Conservation (phyloP, 73 alveolate species). For the Tetrahymena elliotti region DNA sequence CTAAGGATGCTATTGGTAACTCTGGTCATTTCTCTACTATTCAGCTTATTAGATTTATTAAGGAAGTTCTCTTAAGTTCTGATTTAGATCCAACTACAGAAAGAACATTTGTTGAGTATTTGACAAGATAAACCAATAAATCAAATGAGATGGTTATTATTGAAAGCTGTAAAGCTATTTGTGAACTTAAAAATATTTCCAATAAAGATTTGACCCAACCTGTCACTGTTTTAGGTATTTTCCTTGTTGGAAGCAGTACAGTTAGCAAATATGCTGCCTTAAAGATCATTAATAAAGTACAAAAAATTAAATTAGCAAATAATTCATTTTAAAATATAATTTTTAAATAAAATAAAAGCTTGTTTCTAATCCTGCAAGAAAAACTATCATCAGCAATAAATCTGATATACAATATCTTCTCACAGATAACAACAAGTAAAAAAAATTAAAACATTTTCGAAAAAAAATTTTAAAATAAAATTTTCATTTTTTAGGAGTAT, state of each 20-base stretch:
- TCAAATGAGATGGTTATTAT: conserved; percentile 31
- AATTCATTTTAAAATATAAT: not conserved
- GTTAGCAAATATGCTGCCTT: conserved; percentile 35
- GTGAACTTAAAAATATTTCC: conserved; percentile 19
- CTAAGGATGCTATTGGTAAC: conserved; percentile 21
- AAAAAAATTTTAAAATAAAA: not conserved
- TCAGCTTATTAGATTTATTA: conserved; percentile 23
- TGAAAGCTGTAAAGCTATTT: conserved; percentile 35
- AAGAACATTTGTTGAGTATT: conserved; percentile 17
- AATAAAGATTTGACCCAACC: conserved; percentile 22
- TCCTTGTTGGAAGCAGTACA: conserved; percentile 7
- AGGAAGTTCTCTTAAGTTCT: conserved; percentile 1
- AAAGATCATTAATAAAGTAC: conserved; percentile 15
- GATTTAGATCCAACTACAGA: conserved; percentile 23
- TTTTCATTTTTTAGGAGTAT: not conserved
- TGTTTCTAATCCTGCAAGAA: conserved; percentile 23
- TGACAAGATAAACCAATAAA: conserved; percentile 26
- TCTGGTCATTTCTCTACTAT: conserved; percentile 24
- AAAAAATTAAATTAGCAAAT: not conserved
- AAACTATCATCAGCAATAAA: not conserved
- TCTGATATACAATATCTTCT: conserved; percentile 10
- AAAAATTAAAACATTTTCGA: not conserved
- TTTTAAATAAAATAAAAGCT: not conserved
- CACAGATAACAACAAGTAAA: conserved; percentile 16
- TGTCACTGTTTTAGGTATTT: conserved; percentile 13